Evolutionary conservation across 1,284 basidiomycete species (phyloP).

Genomic region (Stygiomarasmius scandens): DNA sequence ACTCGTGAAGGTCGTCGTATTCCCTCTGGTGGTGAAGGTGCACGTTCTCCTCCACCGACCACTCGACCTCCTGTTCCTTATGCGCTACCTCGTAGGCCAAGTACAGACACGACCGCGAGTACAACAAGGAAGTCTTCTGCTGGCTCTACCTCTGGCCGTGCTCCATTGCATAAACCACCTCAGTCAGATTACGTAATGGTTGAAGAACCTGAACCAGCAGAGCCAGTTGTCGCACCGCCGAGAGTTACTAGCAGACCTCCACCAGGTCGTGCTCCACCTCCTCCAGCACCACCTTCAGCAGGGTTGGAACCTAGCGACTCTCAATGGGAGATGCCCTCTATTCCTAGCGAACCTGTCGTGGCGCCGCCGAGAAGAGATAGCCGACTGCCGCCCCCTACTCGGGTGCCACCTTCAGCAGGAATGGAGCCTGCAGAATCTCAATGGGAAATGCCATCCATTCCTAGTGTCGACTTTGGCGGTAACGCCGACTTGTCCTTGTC

Average conservation of each 20-base stretch:
- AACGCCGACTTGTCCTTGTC: slow-evolving; percentile 39
- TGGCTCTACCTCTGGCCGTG: slow-evolving; percentile 29
- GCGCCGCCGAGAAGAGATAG: slow-evolving; percentile 43
- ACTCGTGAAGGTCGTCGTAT: slow-evolving; percentile 35
- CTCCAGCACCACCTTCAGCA: slow-evolving; percentile 10
- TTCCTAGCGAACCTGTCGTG: slow-evolving; percentile 27
- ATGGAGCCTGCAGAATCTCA: slow-evolving; percentile 45
- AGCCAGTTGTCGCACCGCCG: slow-evolving; percentile 12
- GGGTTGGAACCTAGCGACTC: neutral
- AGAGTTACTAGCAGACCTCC: slow-evolving; percentile 33
- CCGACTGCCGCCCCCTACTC: slow-evolving; percentile 35
- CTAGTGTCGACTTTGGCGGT: slow-evolving; percentile 25
- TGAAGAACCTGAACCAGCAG: slow-evolving; percentile 45
- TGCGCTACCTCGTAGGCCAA: slow-evolving; percentile 38
- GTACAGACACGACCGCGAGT: slow-evolving; percentile 30
- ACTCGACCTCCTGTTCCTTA: slow-evolving; percentile 46
- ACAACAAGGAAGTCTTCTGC: slow-evolving; percentile 32
- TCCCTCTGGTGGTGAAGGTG: slow-evolving; percentile 16
- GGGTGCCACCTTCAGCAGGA: slow-evolving; percentile 29
- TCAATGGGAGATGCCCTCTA: slow-evolving; percentile 22
- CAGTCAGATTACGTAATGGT: slow-evolving; percentile 65
- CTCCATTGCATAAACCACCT: slow-evolving; percentile 19
- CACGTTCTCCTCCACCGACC: slow-evolving; percentile 15
- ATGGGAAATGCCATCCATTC: slow-evolving; percentile 56
- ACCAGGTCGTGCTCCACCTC: slow-evolving; percentile 27